Percentiles rank a stretch among this genome's conserved stretches.
phyloP scores from a whole-genome alignment of 257 asterid species.

The Solanum lycopersicoides region DNA sequence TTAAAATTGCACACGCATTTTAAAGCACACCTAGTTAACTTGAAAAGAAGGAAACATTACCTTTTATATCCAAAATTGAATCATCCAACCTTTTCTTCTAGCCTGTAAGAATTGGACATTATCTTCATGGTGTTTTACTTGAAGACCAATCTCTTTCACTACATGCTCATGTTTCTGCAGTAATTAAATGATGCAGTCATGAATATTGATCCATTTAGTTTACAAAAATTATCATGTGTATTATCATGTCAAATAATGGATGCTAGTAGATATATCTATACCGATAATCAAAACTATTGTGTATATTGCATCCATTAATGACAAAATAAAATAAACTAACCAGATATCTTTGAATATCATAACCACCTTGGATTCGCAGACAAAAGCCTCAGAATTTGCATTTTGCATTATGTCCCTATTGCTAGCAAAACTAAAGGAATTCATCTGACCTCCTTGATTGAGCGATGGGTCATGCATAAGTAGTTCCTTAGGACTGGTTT shows the following conservation, averaged over 20 bases:
- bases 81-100: neutral
- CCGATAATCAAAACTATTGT: too few relatives aligned
- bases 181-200: neutral
- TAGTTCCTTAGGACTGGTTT: too few relatives aligned
- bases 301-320: neutral
- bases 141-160: slow-evolving; percentile 38
- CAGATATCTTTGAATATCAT: neutral
- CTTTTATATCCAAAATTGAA: too few relatives aligned
- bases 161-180: slow-evolving; percentile 63
- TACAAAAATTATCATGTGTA: too few relatives aligned
- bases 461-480: too few relatives aligned
- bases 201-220: too few relatives aligned
- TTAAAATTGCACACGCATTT: too few relatives aligned
- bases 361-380: slow-evolving; percentile 37
- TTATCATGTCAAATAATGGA: too few relatives aligned
- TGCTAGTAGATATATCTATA: too few relatives aligned
- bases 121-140: slow-evolving; percentile 58
- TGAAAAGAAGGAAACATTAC: too few relatives aligned
- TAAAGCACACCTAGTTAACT: too few relatives aligned
- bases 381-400: slow-evolving; percentile 12
- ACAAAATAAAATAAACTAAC: neutral
- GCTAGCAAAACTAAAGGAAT: neutral
- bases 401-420: slow-evolving; percentile 12
- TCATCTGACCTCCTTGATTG: neutral
- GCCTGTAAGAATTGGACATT: slow-evolving; percentile 38